Evolutionary conservation across 805 yeast genomes (phyloP).

Genomic region (Saccharomyces paradoxus): DNA sequence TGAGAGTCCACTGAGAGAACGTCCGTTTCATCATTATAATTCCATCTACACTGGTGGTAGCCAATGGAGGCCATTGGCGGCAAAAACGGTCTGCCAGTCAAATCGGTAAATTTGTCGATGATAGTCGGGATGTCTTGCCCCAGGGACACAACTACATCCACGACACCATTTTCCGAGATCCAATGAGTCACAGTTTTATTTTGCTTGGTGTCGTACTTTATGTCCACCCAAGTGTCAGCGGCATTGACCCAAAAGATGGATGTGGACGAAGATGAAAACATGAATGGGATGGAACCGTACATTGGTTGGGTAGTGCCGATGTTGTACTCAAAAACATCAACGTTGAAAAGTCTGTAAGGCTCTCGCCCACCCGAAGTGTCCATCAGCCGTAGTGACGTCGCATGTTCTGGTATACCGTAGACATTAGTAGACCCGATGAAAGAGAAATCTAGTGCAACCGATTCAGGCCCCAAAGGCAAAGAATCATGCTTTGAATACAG

Average conservation of each 20-base stretch:
- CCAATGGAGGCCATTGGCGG: conserved; percentile 80
- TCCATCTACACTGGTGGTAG: conserved; percentile 97
- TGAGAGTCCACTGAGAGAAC: conserved; percentile 60
- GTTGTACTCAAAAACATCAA: conserved; percentile 92
- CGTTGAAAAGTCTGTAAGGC: conserved; percentile 86
- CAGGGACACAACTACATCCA: conserved; percentile 66
- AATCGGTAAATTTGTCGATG: conserved; percentile 48
- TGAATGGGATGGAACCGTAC: conserved; percentile 91
- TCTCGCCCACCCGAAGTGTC: conserved; percentile 49
- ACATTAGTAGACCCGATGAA: conserved; percentile 55
- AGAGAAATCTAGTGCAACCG: conserved; percentile 70
- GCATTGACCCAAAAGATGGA: conserved; percentile 89
- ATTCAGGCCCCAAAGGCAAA: conserved; percentile 79
- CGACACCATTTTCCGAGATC: conserved; percentile 84
- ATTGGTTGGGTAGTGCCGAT: conserved; percentile 74
- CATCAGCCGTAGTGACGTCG: conserved; percentile 65
- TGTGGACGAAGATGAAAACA: conserved; percentile 59
- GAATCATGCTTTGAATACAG: conserved; percentile 57
- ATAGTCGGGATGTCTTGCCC: conserved; percentile 51
- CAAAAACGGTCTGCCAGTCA: conserved; percentile 66
- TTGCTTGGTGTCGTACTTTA: conserved; percentile 27
- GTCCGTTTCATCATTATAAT: conserved; percentile 82
- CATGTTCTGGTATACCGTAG: conserved; percentile 96
- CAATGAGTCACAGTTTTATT: conserved; percentile 57
- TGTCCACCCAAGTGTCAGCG: conserved; percentile 87